Base-by-base conservation (phyloP, 495 filamentous ascomycete genomes). In the Annulohypoxylon maeteangense region DNA sequence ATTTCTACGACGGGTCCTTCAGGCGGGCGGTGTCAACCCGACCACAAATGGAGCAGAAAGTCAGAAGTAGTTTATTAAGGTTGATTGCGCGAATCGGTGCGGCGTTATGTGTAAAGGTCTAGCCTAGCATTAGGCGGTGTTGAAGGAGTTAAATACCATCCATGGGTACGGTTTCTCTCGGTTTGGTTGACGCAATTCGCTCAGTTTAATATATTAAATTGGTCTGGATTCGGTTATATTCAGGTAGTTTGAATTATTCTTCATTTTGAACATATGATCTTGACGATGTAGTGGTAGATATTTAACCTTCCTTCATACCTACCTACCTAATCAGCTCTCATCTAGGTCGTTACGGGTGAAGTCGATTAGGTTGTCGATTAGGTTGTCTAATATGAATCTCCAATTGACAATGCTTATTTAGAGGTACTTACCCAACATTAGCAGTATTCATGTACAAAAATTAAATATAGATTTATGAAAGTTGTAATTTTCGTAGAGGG, bases 1-100 rank as follows among this genome's bases (percentile, higher is more conserved):
- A 32, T 71, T 78, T 50, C 62, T 84, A 16, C 71, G 58, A n/a
- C 60, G 56, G 14, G 22, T 65, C 18, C 47, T 73, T 23, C 45
- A 65, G 1, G 12, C 16, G 4, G 47, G 34, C 1, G 25, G 27
- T 40, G 32, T 29, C 20, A 27, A 1, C 32, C 32, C 42, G 18
- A 18, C 29, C 8, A 29, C 27, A 6, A 47, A 54, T 59, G 23
- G 44, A 27, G 31, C 14, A 18, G 22, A 10, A 16, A 42, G 14
- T 20, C 22, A 53, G n/a, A 16, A 7, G 10, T 34, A 12, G n/a
- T 3, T 45, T 22, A 44, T 22, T 36, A 40, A 11, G 16, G 11
- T 51, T 20, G 4, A 55, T 34, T 42, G 20, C 6, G 3, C 40
- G 5, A n/a, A n/a, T n/a, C n/a, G 7, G n/a, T 44, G 12, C 40